These are phyloP conservation scores for Macrocybe gigantea DNA, from an alignment of 768 basidiomycete genomes.

Conservation along the genomic window DNA sequence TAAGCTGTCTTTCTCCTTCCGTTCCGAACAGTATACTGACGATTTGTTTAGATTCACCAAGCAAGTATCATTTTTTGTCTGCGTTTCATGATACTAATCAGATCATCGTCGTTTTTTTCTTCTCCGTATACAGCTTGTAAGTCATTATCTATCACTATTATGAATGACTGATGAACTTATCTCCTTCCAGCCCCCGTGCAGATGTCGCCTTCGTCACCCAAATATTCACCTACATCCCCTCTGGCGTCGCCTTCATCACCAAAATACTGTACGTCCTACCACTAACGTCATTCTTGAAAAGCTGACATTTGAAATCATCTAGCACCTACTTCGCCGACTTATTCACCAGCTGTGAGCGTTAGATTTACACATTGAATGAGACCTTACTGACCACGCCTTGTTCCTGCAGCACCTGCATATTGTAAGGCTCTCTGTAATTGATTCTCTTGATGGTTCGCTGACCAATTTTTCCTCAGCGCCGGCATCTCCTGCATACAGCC, in stretches of 20 bases:
- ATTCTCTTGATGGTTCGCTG: slow-evolving; percentile 7
- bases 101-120: slow-evolving; percentile 3
- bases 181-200: slow-evolving; percentile 59
- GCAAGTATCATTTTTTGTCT: slow-evolving; percentile 37
- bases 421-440: slow-evolving; percentile 40
- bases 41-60: slow-evolving; percentile 61
- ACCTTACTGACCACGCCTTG: not conserved
- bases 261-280: slow-evolving; percentile 71
- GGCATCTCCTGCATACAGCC: slow-evolving; percentile 82
- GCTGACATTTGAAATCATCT: slow-evolving; percentile 6
- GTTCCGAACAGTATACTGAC: too few species aligned
- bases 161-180: slow-evolving; percentile 1
- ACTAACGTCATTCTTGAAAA: slow-evolving; percentile 3
- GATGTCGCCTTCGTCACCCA: slow-evolving; percentile 86
- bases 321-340: slow-evolving; percentile 86
- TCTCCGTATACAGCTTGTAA: slow-evolving; percentile 49
- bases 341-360: slow-evolving; percentile 80
- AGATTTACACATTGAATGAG: not conserved
- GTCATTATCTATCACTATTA: slow-evolving; percentile 18
- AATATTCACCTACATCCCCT: slow-evolving; percentile 94
- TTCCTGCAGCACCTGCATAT: slow-evolving; percentile 63
- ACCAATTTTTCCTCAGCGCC: slow-evolving; percentile 44
- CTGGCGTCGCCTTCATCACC: slow-evolving; percentile 85
- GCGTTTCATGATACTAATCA: slow-evolving; percentile 16
- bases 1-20: slow-evolving; percentile 33